Evolutionary conservation across 306 rosid species (phyloP).

Genomic region (Acacia melanoxylon): DNA sequence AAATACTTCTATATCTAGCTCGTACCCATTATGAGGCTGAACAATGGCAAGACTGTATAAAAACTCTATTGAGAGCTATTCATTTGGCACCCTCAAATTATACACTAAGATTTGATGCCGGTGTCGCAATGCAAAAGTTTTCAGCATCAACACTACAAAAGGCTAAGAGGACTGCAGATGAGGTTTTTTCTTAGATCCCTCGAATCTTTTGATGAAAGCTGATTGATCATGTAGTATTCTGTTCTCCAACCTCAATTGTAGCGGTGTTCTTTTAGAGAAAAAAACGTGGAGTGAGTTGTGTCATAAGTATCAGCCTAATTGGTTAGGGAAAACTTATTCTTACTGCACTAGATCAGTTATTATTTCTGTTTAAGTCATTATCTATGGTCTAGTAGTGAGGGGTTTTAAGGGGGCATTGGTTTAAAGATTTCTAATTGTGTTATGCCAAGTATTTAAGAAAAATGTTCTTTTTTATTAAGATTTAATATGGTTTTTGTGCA

Average conservation of each 20-base stretch:
- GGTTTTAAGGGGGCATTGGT: not conserved
- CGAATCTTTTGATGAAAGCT: slow-evolving; percentile 21
- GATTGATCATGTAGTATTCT: slow-evolving; percentile 3
- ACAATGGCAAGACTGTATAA: slow-evolving; percentile 99
- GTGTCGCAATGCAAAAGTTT: slow-evolving; percentile 97
- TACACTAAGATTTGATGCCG: slow-evolving; percentile 95
- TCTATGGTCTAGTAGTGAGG: not conserved
- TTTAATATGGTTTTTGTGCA: not conserved
- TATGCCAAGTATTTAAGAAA: not conserved
- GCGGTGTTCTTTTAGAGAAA: slow-evolving; percentile 6
- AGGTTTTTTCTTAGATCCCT: slow-evolving; percentile 52
- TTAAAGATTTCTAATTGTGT: not conserved
- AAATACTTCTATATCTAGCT: slow-evolving; percentile 90
- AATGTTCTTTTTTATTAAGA: not conserved
- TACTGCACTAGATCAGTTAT: not conserved
- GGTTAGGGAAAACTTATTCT: not conserved
- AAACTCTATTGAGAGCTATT: slow-evolving; percentile 86
- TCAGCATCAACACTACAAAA: slow-evolving; percentile 93
- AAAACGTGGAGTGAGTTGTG: slow-evolving; percentile 4
- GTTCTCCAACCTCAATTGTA: slow-evolving; percentile 11
- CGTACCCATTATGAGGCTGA: slow-evolving; percentile 98
- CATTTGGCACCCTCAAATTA: slow-evolving; percentile 98
- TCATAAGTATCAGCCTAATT: not conserved
- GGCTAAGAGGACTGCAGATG: slow-evolving; percentile 93
- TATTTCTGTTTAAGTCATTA: not conserved